Evolutionary conservation across 495 filamentous ascomycete genomes (phyloP).

Genomic region (Neurospora sp.): DNA sequence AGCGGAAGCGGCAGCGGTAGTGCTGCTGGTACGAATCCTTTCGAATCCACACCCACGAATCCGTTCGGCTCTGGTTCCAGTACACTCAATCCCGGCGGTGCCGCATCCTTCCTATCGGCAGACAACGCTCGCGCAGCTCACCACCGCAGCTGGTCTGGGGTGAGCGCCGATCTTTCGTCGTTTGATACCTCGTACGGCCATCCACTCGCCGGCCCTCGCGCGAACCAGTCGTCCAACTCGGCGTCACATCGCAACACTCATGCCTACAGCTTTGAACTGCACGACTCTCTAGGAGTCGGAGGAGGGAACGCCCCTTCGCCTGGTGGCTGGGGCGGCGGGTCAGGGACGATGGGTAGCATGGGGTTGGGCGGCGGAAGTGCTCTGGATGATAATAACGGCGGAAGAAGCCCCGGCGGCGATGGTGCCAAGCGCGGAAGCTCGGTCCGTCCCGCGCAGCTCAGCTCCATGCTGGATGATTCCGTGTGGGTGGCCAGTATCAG

Average conservation of each 20-base stretch:
- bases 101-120: constrained; percentile 22
- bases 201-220: constrained; percentile 31
- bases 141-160: constrained; percentile 29
- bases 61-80: constrained; percentile 12
- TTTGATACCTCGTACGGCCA: constrained; percentile 33
- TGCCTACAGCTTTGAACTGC: constrained; percentile 36
- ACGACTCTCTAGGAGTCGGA: constrained; percentile 11
- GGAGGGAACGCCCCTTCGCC: constrained; percentile 16
- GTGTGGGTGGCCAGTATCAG: constrained; percentile 89
- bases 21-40: not conserved
- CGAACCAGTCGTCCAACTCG: constrained; percentile 9
- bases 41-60: not conserved
- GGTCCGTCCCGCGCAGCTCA: constrained; percentile 68
- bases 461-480: constrained; percentile 73
- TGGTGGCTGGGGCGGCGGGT: constrained; percentile 28
- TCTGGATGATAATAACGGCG: constrained; percentile 8
- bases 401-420: constrained; percentile 24
- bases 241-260: constrained; percentile 23
- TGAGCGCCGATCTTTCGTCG: constrained; percentile 29
- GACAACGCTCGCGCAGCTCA: constrained; percentile 22
- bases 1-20: not conserved
- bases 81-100: constrained; percentile 3
- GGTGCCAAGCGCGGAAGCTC: constrained; percentile 50
- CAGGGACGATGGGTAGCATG: not conserved
- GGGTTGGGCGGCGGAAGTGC: constrained; percentile 1